Base-by-base conservation (phyloP, 352 stramenopile species). In the Phytopythium helicoides region DNA sequence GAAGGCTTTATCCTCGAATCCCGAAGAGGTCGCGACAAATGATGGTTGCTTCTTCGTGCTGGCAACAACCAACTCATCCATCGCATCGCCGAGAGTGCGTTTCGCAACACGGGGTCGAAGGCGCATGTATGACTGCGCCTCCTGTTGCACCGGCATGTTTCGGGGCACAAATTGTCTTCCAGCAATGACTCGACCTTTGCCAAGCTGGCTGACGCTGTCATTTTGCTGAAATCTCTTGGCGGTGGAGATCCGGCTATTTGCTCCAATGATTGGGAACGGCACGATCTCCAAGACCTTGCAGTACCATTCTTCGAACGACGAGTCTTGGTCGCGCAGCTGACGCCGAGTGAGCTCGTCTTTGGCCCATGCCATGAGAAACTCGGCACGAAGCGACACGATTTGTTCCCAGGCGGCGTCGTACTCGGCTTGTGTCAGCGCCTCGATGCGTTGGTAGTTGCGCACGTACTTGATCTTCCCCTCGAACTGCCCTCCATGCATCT, bases 401-500 rank as follows among this genome's bases (percentile, higher is more conserved):
- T 91, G 66, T 16, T 60, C 33, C 18, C 54, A 67, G n/a, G 60
- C 50, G 5, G 62, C 42, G 18, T 84, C 66, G 28, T 82, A 88
- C 41, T 92, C 62, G 16, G 68, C 49, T 47, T 89, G 76, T 14
- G 62, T 74, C 65, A 94, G 76, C 1, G 41, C 33, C 18, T 69
- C 47, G 33, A 87, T 67, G 10, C 67, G 62, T 8, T 52, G 56
- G 10, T n/a, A 6, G 42, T 80, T 75, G 18, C 57, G 67, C 15
- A 56, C 37, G 72, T 82, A 95, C 60, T 92, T 93, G 56, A 57
- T 51, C 63, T 97, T 97, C 31, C 89, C 89, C 38, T 81, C 73
- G 65, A 91, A 96, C 40, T 78, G 75, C 47, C 79, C 81, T 34
- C 88, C 88, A 52, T 87, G 66, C 68, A 88, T 87, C 53, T 96